Conservation (phyloP, 2,329 filamentous ascomycete species). For the Xylaria sp. region DNA sequence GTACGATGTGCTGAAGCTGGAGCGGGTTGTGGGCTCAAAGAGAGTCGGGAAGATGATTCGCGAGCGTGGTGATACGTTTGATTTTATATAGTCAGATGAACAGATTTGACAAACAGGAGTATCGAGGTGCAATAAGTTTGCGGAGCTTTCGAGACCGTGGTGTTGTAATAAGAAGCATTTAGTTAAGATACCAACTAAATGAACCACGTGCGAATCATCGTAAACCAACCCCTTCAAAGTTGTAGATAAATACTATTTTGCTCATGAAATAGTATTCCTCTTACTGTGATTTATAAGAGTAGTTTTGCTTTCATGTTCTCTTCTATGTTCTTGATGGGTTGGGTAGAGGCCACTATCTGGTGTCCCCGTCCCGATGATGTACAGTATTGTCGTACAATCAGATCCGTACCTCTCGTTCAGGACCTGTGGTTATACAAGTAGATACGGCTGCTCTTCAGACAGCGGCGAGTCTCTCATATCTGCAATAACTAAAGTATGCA, state of each 20-base stretch:
- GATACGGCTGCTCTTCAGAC: slow-evolving; percentile 36
- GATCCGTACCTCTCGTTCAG: slow-evolving; percentile 41
- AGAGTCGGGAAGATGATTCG: slow-evolving; percentile 85
- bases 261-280: not conserved
- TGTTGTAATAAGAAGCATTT: slow-evolving; percentile 1
- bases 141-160: not conserved
- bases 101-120: too few species aligned
- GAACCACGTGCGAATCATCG: not conserved
- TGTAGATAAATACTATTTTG: not conserved
- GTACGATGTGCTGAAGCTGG: slow-evolving; percentile 89
- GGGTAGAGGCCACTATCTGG: not conserved
- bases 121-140: not conserved
- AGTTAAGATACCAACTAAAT: slow-evolving; percentile 8
- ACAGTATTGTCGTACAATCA: slow-evolving; percentile 48
- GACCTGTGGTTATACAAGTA: slow-evolving; percentile 35
- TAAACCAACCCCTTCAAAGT: not conserved
- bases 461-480: slow-evolving; percentile 49
- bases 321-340: slow-evolving; percentile 19
- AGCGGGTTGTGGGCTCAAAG: slow-evolving; percentile 85
- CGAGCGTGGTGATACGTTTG: slow-evolving; percentile 90
- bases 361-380: slow-evolving; percentile 25
- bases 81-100: slow-evolving; percentile 75
- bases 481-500: slow-evolving; percentile 34
- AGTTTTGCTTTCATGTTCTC: not conserved
- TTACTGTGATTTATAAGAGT: not conserved